phyloP scores from a whole-genome alignment of 106 monocot genomes.

The Alisma plantagoaquatica region DNA sequence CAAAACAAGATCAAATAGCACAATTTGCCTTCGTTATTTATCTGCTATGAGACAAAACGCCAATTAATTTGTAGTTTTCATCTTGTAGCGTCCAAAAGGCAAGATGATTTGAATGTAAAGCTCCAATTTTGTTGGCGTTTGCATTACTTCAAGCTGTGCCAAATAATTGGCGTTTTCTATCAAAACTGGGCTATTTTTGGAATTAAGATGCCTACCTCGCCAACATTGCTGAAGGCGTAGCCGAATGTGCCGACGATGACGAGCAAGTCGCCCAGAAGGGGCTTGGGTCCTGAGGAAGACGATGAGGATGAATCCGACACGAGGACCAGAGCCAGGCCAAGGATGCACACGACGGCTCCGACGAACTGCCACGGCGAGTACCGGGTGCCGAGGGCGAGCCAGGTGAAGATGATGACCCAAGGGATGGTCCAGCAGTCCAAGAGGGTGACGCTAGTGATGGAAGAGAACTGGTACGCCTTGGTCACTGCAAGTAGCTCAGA shows the following conservation, averaged over 20 bases:
- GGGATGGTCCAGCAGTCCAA: constrained; percentile 49
- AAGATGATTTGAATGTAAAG: too few relatives aligned
- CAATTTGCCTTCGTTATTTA: too few relatives aligned
- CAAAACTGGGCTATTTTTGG: background rate
- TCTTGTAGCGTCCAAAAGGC: too few relatives aligned
- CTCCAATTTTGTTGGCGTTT: too few relatives aligned
- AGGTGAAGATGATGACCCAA: constrained; percentile 53
- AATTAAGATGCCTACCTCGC: constrained; percentile 21
- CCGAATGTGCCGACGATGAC: constrained; percentile 36
- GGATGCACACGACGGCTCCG: constrained; percentile 33
- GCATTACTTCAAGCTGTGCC: too few relatives aligned
- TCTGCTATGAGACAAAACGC: too few relatives aligned
- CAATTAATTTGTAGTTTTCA: too few relatives aligned
- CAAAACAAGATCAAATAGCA: too few relatives aligned
- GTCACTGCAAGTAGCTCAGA: too few relatives aligned
- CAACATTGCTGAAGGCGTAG: constrained; percentile 50
- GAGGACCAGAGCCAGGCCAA: constrained; percentile 42
- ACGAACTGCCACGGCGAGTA: constrained; percentile 33
- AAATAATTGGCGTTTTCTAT: background rate
- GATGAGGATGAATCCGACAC: constrained; percentile 43
- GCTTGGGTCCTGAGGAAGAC: too few relatives aligned
- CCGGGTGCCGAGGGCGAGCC: constrained; percentile 22
- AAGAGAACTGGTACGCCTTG: constrained; percentile 51
- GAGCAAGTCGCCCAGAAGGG: constrained; percentile 36
- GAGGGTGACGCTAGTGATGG: constrained; percentile 48